Conservation (phyloP, 2,329 filamentous ascomycete genomes). For the Pochonia chlamydosporia region DNA sequence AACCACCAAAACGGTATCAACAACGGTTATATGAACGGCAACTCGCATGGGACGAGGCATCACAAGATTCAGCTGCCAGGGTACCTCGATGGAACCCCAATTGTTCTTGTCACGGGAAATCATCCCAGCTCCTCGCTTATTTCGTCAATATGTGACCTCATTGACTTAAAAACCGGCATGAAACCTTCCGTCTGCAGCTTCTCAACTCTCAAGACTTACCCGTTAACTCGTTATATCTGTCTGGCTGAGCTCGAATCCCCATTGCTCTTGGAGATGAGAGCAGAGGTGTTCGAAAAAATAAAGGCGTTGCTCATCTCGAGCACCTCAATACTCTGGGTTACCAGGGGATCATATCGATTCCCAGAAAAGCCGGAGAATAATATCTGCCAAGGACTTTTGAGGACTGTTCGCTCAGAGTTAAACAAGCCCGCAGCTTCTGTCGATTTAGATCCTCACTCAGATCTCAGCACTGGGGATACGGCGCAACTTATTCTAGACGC, state of each 20-base stretch:
- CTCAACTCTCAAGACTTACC: constrained; percentile 11
- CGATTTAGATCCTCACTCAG: constrained; percentile 34
- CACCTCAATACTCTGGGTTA: constrained; percentile 34
- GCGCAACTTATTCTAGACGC: constrained; percentile 26
- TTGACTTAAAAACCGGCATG: constrained; percentile 13
- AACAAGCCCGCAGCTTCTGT: constrained; percentile 38
- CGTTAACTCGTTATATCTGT: constrained; percentile 27
- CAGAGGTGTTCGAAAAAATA: constrained; percentile 30
- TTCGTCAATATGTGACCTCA: not conserved
- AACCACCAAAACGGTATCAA: not conserved
- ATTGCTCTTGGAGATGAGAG: constrained; percentile 34
- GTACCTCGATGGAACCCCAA: not conserved
- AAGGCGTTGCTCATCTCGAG: constrained; percentile 28
- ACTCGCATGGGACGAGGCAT: not conserved
- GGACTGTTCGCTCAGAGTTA: constrained; percentile 41
- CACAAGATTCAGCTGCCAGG: not conserved
- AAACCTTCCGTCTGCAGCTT: constrained; percentile 11
- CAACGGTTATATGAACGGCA: not conserved
- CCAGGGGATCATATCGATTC: constrained; percentile 30
- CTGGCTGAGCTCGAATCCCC: constrained; percentile 39
- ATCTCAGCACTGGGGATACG: constrained; percentile 20
- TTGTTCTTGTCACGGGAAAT: not conserved
- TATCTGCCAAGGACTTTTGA: constrained; percentile 39
- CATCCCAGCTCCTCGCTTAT: not conserved
- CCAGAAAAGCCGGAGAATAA: constrained; percentile 32